Percentiles rank a stretch among this genome's conserved stretches.
Conservation (phyloP, 495 filamentous ascomycete species). For the Penicillium macrosclerotiorum region DNA sequence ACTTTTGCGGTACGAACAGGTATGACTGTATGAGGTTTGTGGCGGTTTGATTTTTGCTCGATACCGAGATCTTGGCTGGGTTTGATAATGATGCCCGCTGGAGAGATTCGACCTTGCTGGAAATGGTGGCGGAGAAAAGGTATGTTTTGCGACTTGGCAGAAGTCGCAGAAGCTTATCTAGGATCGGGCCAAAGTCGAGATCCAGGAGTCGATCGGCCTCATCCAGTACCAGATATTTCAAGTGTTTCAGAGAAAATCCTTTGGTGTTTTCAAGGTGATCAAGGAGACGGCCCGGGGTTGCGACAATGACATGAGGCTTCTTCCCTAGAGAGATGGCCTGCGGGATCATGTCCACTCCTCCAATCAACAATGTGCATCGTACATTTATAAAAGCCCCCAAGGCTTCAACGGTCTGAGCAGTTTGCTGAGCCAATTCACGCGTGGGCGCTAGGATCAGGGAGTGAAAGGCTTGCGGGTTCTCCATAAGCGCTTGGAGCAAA, state of each 20-base stretch:
- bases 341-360: constrained; percentile 92
- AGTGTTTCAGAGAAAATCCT: constrained; percentile 74
- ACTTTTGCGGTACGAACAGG: constrained; percentile 79
- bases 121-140: constrained; percentile 93
- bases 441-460: constrained; percentile 86
- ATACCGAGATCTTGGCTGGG: constrained; percentile 74
- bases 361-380: constrained; percentile 74
- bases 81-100: constrained; percentile 84
- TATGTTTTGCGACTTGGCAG: constrained; percentile 79
- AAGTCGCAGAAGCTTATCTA: constrained; percentile 91
- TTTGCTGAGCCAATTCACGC: constrained; percentile 88
- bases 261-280: constrained; percentile 97
- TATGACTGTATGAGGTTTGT: constrained; percentile 79
- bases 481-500: constrained; percentile 82
- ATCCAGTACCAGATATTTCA: constrained; percentile 91
- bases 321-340: constrained; percentile 87
- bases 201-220: constrained; percentile 92
- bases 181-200: constrained; percentile 87
- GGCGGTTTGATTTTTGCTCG: constrained; percentile 84
- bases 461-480: constrained; percentile 74
- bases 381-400: constrained; percentile 82
- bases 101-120: constrained; percentile 84
- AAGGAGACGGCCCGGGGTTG: constrained; percentile 84
- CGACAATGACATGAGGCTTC: constrained; percentile 82
- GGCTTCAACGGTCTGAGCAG: constrained; percentile 77